Base-by-base conservation (phyloP, 106 monocot genomes). In the Apostasia ramifera region DNA sequence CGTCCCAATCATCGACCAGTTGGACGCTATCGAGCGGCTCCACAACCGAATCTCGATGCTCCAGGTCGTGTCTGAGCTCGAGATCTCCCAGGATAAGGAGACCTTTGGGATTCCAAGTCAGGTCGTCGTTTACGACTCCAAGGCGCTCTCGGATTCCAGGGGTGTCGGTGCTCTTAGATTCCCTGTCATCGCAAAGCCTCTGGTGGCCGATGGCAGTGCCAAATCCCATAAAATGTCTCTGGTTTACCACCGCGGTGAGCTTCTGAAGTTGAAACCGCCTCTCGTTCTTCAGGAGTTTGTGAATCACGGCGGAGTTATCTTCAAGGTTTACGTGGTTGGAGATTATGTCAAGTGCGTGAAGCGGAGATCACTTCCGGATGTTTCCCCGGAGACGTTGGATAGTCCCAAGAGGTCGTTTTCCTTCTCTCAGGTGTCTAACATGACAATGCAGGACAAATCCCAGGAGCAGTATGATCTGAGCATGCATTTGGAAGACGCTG, bases 231-330 rank as follows among this genome's bases (percentile, higher is more conserved):
- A 82, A 54, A 89, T 89, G 85, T 65, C 82, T 39, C 79, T 89
- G 11, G 77, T 84, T 5, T 85, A 75, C 72, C 8, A 77, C 67
- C 74, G 58, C 8, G 70, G 71, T 0, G 79, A 76, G 8, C 76
- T 89, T 44, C 57, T 77, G 39, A 70, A 77, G 57, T 77, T 77
- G 61, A 82, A 73, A 15, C 84, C 80, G 2, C 89, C 89, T 3
- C 53, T 89, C 11, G 85, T 89, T 56, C 77, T 89, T 9, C 89
- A 89, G 63, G 85, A 89, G 63, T 89, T 89, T 50, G 80, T 89
- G 37, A 82, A 89, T 58, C 89, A 85, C 47, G 89, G 85, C 0
- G 89, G 89, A 3, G 77, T 89, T 63, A 76, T 89, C 54, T 85
- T 85, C 76, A 89, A 89, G 74, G 82, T 89, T 7, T 89, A 85